phyloP scores from a whole-genome alignment of 768 basidiomycete species.

The Piloderma croceum region DNA sequence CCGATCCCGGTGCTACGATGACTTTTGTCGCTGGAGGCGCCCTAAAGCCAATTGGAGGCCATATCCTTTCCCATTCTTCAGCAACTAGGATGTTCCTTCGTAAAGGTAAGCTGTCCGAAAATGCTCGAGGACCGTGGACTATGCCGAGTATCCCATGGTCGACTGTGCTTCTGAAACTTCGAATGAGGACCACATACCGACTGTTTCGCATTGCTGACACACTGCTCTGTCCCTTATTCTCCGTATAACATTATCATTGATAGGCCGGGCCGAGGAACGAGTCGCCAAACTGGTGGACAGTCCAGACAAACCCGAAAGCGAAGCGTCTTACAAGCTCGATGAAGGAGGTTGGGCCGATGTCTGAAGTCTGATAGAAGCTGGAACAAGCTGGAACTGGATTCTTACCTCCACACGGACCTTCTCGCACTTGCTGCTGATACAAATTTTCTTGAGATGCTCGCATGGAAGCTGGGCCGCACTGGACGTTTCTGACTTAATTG shows the following conservation, averaged over 20 bases:
- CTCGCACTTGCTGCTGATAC: too few species aligned
- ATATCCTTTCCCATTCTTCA: constrained; percentile 80
- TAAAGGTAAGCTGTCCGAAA: constrained; percentile 69
- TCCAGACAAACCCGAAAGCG: constrained; percentile 84
- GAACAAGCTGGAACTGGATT: too few species aligned
- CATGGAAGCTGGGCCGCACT: too few species aligned
- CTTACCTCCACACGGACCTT: too few species aligned
- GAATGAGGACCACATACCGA: too few species aligned
- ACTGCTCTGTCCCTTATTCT: not conserved
- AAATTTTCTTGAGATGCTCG: too few species aligned
- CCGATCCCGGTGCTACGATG: constrained; percentile 93
- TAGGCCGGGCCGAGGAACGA: constrained; percentile 85
- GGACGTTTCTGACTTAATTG: too few species aligned
- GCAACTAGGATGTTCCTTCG: constrained; percentile 80
- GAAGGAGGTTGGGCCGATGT: constrained; percentile 90
- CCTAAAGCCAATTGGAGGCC: constrained; percentile 86
- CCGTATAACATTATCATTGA: not conserved
- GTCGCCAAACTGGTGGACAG: constrained; percentile 89
- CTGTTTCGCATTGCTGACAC: too few species aligned
- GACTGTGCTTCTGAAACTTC: too few species aligned
- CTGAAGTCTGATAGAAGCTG: too few species aligned
- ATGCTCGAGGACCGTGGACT: too few species aligned
- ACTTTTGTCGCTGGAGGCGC: constrained; percentile 93
- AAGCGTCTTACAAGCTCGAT: constrained; percentile 86
- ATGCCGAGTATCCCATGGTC: too few species aligned